Conservation (phyloP, 2,329 filamentous ascomycete species). For the Phaeophleospora eucalypticola region DNA sequence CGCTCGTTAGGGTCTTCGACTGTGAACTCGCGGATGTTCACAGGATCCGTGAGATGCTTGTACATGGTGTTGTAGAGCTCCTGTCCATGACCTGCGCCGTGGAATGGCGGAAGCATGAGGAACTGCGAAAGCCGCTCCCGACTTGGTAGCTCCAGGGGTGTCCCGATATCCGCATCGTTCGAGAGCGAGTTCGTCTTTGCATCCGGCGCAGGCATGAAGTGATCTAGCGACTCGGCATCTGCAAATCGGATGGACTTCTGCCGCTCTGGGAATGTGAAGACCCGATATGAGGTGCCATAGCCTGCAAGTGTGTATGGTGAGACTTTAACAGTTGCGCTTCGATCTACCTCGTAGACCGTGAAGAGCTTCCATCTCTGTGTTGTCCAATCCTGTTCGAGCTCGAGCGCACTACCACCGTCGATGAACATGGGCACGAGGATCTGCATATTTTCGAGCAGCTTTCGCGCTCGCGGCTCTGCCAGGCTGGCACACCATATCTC, state of each 20-base stretch:
- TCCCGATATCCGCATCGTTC: conserved; percentile 36
- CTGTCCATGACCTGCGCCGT: conserved; percentile 72
- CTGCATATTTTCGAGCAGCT: conserved; percentile 75
- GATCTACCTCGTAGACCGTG: conserved; percentile 53
- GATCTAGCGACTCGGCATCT: conserved; percentile 20
- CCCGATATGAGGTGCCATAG: conserved; percentile 86
- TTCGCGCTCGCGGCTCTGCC: conserved; percentile 62
- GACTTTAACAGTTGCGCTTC: conserved; percentile 35
- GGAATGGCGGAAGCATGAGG: conserved; percentile 81
- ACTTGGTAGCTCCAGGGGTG: conserved; percentile 60
- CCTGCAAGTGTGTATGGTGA: conserved; percentile 77
- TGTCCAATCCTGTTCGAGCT: conserved; percentile 66
- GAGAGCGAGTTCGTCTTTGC: conserved; percentile 15
- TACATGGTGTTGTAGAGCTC: conserved; percentile 80
- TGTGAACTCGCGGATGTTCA: conserved; percentile 73
- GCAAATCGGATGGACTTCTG: conserved; percentile 19
- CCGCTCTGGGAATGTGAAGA: conserved; percentile 49
- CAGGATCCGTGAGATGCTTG: conserved; percentile 58
- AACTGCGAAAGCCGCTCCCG: conserved; percentile 90
- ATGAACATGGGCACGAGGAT: conserved; percentile 83
- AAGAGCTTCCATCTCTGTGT: conserved; percentile 87
- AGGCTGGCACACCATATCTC: conserved; percentile 83
- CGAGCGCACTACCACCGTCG: conserved; percentile 80
- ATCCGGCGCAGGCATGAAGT: conserved; percentile 29
- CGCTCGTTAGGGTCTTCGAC: conserved; percentile 90